Evolutionary conservation across 768 basidiomycete species (phyloP).

Genomic region (Trametes cingulata): DNA sequence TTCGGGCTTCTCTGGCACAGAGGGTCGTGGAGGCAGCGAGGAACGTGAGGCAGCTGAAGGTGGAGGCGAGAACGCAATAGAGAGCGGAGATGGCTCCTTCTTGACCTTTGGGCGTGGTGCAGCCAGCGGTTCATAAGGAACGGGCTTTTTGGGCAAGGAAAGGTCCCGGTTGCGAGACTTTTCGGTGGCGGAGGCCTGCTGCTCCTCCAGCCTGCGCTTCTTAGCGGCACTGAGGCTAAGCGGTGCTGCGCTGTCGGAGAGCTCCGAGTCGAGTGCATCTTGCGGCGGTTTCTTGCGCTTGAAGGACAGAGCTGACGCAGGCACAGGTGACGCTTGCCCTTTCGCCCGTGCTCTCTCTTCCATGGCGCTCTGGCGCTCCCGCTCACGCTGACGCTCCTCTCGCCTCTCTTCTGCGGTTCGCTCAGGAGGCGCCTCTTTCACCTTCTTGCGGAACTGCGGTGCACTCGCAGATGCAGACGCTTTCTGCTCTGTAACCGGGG

Average conservation of each 20-base stretch:
- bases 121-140: slow-evolving; percentile 23
- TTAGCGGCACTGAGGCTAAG: slow-evolving; percentile 15
- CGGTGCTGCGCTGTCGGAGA: slow-evolving; percentile 16
- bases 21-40: slow-evolving; percentile 8
- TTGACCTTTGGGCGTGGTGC: slow-evolving; percentile 36
- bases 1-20: slow-evolving; percentile 13
- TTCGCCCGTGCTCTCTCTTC: slow-evolving; percentile 14
- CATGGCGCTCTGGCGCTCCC: not conserved
- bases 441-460: slow-evolving; percentile 26
- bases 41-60: slow-evolving; percentile 13
- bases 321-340: slow-evolving; percentile 1
- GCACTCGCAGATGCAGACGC: not conserved
- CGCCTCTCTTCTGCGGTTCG: slow-evolving; percentile 10
- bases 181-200: slow-evolving; percentile 7
- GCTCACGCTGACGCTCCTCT: slow-evolving; percentile 9
- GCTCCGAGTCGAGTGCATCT: slow-evolving; percentile 23
- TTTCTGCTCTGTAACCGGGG: slow-evolving; percentile 22
- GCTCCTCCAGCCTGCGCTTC: slow-evolving; percentile 20
- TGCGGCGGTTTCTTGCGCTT: slow-evolving; percentile 31
- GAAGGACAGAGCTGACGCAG: slow-evolving; percentile 6
- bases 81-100: slow-evolving; percentile 35
- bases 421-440: slow-evolving; percentile 15
- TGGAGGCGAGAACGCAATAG: slow-evolving; percentile 26
- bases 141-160: slow-evolving; percentile 38
- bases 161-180: slow-evolving; percentile 18